Conservation (phyloP, 1,284 basidiomycete species). For the Ganoderma meredithae region DNA sequence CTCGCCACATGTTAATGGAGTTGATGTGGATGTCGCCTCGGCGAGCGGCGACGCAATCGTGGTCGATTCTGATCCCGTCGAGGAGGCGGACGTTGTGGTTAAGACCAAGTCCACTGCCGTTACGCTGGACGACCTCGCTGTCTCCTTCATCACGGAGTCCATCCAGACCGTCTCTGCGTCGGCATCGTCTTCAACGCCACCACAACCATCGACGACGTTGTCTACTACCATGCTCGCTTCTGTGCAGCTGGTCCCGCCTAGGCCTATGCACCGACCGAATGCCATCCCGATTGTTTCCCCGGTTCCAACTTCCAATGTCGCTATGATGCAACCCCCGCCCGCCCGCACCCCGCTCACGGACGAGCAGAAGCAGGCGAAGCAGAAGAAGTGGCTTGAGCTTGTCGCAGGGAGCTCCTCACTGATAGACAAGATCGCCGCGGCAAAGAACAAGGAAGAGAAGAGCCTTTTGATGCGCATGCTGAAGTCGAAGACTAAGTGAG, state of each 20-base stretch:
- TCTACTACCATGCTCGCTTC: conserved; percentile 8
- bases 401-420: conserved; percentile 76
- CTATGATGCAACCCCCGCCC: not conserved
- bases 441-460: conserved; percentile 69
- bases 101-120: conserved; percentile 15
- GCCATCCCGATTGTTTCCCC: conserved; percentile 3
- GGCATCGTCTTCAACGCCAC: conserved; percentile 6
- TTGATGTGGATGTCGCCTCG: conserved; percentile 5
- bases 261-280: not conserved
- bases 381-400: conserved; percentile 64
- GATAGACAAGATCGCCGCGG: conserved; percentile 62
- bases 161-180: conserved; percentile 47
- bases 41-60: not conserved
- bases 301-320: not conserved
- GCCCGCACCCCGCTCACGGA: conserved; percentile 12
- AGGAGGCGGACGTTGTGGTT: conserved; percentile 7
- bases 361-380: conserved; percentile 48
- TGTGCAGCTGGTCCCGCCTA: not conserved
- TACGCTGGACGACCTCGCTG: conserved; percentile 55
- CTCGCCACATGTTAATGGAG: not conserved
- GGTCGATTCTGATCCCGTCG: not conserved
- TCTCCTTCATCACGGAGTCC: conserved; percentile 62
- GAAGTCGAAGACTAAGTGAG: conserved; percentile 51
- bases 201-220: not conserved
- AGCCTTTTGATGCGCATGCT: conserved; percentile 61